Conservation (phyloP, 164 flowering plant species). For the Tetrastigma voinierianum region DNA sequence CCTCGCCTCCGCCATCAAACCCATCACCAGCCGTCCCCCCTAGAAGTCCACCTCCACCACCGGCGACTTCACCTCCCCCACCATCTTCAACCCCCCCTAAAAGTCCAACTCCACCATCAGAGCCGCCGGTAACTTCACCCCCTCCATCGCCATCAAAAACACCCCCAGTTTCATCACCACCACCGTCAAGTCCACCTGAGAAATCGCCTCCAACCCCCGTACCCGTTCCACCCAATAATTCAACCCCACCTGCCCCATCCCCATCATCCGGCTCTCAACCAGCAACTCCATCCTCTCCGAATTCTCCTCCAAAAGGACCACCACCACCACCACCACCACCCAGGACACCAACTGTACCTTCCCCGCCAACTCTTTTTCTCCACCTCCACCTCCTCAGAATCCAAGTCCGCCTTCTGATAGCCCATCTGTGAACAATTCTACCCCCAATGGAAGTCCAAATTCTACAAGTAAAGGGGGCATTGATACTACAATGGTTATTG, state of each 20-base stretch:
- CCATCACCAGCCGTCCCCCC: constrained; percentile 18
- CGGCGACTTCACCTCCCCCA: constrained; percentile 21
- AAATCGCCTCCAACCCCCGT: constrained; percentile 33
- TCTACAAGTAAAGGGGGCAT: constrained; percentile 30
- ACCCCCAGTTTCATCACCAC: constrained; percentile 25
- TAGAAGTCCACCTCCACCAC: constrained; percentile 19
- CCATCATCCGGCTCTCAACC: constrained; percentile 32
- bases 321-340: constrained; percentile 44
- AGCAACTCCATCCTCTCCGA: constrained; percentile 33
- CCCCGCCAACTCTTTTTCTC: constrained; percentile 14
- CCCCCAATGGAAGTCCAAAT: constrained; percentile 15
- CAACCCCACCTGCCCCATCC: constrained; percentile 43
- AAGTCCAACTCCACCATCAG: constrained; percentile 16
- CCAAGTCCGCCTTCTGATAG: constrained; percentile 12
- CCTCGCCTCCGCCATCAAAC: constrained; percentile 17
- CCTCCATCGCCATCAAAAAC: constrained; percentile 13
- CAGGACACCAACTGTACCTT: constrained; percentile 1
- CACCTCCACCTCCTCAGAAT: constrained; percentile 14
- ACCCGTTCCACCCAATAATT: constrained; percentile 15
- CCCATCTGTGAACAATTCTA: constrained; percentile 10
- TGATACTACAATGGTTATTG: constrained; percentile 35
- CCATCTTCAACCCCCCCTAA: constrained; percentile 11
- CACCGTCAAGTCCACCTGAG: constrained; percentile 29
- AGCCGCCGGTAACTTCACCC: constrained; percentile 1
- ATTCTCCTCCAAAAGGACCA: constrained; percentile 21